Base-by-base conservation (phyloP, 2,329 filamentous ascomycete genomes). In the Shiraia sp. region DNA sequence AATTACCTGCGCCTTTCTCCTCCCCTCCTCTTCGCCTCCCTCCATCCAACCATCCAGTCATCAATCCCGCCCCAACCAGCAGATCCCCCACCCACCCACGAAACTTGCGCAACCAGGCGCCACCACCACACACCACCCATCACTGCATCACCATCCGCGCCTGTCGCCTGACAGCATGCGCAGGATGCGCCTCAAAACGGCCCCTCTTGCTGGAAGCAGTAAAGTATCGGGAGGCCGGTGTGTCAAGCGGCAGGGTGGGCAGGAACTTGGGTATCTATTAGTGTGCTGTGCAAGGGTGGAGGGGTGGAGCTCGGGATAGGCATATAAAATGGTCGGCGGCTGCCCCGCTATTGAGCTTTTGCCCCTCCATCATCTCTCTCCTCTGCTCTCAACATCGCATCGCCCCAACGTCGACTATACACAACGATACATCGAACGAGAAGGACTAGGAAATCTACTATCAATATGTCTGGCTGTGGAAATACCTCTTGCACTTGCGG, bases 391-490 rank as follows among this genome's bases (percentile, higher is more conserved):
- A 28, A 24, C 26, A 29, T 23, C 23, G 32, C 26, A 24, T 27
- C 26, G 12, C 25, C 31, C 40, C 32, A 46, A 34, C 29, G 25
- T 10, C 9, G 12, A 35, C 30, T n/a, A 42, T 39, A 40, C 34
- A 31, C 17, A 37, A 24, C 40, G 34, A 31, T 22, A 32, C 30
- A 34, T 32, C 13, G 22, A 26, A 27, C 36, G 14, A n/a, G n/a
- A n/a, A n/a, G n/a, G n/a, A n/a, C n/a, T n/a, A n/a, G n/a, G n/a
- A n/a, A n/a, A n/a, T n/a, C n/a, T n/a, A 14, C 25, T 45, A 30
- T 3, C 26, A 62, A 48, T 14, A 64, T 64, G 60, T 52, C 59
- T 47, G 57, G 56, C 53, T 64, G 60, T 41, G 59, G 60, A 61
- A 57, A 52, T 36, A 46, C 49, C 22, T 50, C 54, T 29, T 64